Evolutionary conservation across 139 green algal species (phyloP), one percentile per base, ranked within the genome.

Genomic region (Coelastrella sp.): DNA sequence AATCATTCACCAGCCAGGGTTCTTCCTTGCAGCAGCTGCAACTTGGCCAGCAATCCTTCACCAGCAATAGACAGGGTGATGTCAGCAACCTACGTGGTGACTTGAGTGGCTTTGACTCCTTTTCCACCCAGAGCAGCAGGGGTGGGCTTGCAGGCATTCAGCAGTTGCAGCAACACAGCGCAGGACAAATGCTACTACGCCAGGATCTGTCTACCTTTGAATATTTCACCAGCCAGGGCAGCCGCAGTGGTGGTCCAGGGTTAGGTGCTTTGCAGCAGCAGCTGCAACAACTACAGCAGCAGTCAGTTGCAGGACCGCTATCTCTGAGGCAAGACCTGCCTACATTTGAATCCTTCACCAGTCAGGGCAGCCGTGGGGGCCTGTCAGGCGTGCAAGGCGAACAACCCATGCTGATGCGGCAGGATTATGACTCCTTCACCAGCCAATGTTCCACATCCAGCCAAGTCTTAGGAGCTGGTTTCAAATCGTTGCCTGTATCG

Each of bases 161-260:
- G 11, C 75, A 84, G 20, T 6, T 74, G 77, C 80, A 86, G 80
- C 80, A 60, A 86, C 58, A 68, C 80, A 75, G 22, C 80, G 80
- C 59, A 86, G 80, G 23, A 65, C 14, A 65, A 58, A 4, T 5
- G 3, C 13, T 83, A 8, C 17, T 76, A 17, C 68, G 68, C 23
- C 74, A 80, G 74, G 23, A 80, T 7, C 74, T 80, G 23, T 76
- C 68, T 4, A 76, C 14, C 68, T 76, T 76, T 17, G 68, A 76
- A 58, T 80, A 11, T 23, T 80, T 57, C 74, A 80, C 74, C 74
- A 80, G 74, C 23, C 74, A 80, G 5, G 74, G 23, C 19, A 80
- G 74, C 19, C 74, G 74, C 16, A 59, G 74, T 58, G 20, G 71
- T 19, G 17, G 71, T 54, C 3, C 71, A 16, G 11, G 71, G 14